A percentile compares a stretch with the other conserved stretches of the same genome.
Evolutionary conservation across 2,329 filamentous ascomycete species (phyloP).

Genomic region (Tolypocladium album): DNA sequence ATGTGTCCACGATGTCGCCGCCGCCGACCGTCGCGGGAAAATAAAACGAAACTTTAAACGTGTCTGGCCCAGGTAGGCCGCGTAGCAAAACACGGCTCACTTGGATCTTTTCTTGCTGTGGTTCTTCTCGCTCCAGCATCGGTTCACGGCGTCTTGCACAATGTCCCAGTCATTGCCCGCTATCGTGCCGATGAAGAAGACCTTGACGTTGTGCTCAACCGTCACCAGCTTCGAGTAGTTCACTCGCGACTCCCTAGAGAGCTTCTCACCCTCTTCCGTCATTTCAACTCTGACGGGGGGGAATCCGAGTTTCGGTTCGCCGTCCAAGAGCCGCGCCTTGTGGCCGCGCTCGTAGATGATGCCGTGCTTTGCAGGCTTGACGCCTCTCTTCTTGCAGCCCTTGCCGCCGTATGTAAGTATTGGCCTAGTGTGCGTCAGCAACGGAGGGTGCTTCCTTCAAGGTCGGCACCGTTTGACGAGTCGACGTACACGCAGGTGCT

Average conservation of each 20-base stretch:
- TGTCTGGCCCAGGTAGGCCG: neutral
- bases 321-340: conserved; percentile 20
- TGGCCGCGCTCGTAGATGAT: conserved; percentile 31
- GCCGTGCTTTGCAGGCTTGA: conserved; percentile 42
- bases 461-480: neutral
- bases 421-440: conserved; percentile 25
- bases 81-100: conserved; percentile 5
- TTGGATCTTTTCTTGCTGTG: conserved; percentile 19
- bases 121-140: conserved; percentile 37
- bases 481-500: conserved; percentile 41
- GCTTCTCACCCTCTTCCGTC: conserved; percentile 29
- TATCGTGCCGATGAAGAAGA: conserved; percentile 46
- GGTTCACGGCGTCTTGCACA: conserved; percentile 34
- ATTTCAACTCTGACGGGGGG: conserved; percentile 33
- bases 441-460: neutral
- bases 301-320: conserved; percentile 39
- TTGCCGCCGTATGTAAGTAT: conserved; percentile 44
- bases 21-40: neutral
- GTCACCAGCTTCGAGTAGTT: conserved; percentile 48
- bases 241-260: conserved; percentile 40
- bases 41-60: neutral
- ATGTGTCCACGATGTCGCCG: conserved; percentile 12
- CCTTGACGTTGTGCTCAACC: conserved; percentile 45
- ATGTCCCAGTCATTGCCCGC: conserved; percentile 25
- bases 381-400: conserved; percentile 41